Evolutionary conservation across 257 asterid genomes (phyloP), one percentile per base, ranked within the genome.

Genomic region (Eustoma russellianum): DNA sequence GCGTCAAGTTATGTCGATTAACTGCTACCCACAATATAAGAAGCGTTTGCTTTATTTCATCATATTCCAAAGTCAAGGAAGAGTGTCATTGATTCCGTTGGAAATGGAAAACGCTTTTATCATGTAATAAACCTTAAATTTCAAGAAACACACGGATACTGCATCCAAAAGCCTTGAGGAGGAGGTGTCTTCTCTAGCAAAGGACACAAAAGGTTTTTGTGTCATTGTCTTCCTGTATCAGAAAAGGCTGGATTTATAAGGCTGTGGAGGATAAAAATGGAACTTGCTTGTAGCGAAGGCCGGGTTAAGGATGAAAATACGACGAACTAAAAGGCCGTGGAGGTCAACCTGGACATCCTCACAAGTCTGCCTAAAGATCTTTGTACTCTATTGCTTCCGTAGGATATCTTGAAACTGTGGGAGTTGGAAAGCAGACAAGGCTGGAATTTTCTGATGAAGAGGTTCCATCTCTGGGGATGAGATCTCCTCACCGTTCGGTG

Each of bases 281-380:
- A 92, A 78, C 91, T 92, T 10, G 81, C 88, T 14, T 68, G 74
- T 6, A 79, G 88, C 73, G 93, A 70, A 62, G 65, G 97, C 56
- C 85, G 93, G 17, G 97, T 92, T 48, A 94, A 85, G 55, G 97
- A 92, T 45, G 99, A 92, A 73, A 82, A 83, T 85, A 15, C 73
- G 56, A 88, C 77, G 60, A 93, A 88, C 64, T 19, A 88, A 0
- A 85, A 61, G 74, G 94, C 97, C 0, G 89, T 83, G 0, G 99
- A 92, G 62, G 95, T 92, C 68, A 92, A 97, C 5, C 60, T 93
- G 59, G 88, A 92, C 70, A 78, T 92, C 24, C 99, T 85, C 50
- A 92, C 97, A 0, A 97, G 99, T 13, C 55, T 92, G 74, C 99
- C 99, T 0, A 94, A 94, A 24, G 97, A 88, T 63, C 85, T 92